Percentiles rank a stretch among this genome's conserved stretches.
Conservation (phyloP, 2,329 filamentous ascomycete genomes). For the Plectosphaerella cucumerina region DNA sequence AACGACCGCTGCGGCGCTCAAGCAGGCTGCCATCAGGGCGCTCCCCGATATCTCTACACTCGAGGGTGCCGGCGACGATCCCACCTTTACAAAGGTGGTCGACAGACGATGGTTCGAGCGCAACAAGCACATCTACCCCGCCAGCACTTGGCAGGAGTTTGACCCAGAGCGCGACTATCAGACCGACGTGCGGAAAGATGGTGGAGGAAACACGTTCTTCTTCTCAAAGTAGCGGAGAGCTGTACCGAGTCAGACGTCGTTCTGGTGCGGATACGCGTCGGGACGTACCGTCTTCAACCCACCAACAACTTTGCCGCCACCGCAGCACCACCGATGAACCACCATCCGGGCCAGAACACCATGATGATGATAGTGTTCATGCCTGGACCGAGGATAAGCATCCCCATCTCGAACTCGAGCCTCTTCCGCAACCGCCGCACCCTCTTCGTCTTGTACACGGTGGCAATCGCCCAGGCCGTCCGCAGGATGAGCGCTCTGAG, state of each 20-base stretch:
- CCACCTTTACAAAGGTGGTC: constrained; percentile 84
- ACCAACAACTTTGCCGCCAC: constrained; percentile 28
- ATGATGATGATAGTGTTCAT: constrained; percentile 44
- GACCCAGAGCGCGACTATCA: constrained; percentile 85
- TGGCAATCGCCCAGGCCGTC: constrained; percentile 15
- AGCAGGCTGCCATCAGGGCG: constrained; percentile 29
- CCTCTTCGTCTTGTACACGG: constrained; percentile 32
- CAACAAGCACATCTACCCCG: constrained; percentile 98
- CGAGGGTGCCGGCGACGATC: constrained; percentile 76
- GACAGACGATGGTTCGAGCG: constrained; percentile 95
- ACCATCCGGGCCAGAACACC: constrained; percentile 56
- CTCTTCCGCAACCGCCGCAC: constrained; percentile 36
- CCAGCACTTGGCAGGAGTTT: constrained; percentile 93
- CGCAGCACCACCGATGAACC: constrained; percentile 34
- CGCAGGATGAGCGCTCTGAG: constrained; percentile 14
- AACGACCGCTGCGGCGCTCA: constrained; percentile 25
- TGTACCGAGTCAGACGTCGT: too few species aligned
- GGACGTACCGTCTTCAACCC: constrained; percentile 23
- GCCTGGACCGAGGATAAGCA: constrained; percentile 45
- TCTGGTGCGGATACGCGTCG: too few species aligned
- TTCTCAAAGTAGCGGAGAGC: constrained; percentile 46
- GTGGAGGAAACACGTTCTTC: constrained; percentile 90
- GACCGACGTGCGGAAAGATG: constrained; percentile 73
- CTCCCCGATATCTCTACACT: constrained; percentile 49
- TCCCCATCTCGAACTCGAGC: constrained; percentile 47